Evolutionary conservation across 345 rosid species (phyloP).

Genomic region (Citrus sp.): DNA sequence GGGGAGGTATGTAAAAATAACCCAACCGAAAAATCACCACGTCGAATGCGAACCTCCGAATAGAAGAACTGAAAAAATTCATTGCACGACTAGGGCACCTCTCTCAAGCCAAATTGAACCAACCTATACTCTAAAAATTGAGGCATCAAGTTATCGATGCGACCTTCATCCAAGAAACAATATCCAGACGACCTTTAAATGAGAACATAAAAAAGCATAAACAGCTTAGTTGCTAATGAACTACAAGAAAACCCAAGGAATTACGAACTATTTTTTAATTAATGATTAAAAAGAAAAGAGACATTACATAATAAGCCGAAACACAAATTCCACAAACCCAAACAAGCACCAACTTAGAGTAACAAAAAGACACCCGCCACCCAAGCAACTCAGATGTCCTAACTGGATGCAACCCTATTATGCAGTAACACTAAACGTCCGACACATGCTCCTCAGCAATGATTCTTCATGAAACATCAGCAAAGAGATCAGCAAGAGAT

Average conservation of each 20-base stretch:
- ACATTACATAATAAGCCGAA: constrained; percentile 7
- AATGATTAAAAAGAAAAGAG: not conserved
- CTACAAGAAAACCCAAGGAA: constrained; percentile 20
- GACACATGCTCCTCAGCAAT: constrained; percentile 12
- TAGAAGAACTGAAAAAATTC: too few species aligned
- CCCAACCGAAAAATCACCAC: too few species aligned
- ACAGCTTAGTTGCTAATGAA: not conserved
- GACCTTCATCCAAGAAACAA: too few species aligned
- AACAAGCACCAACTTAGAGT: constrained; percentile 5
- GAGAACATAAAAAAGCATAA: not conserved
- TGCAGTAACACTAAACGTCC: constrained; percentile 15
- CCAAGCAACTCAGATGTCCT: not conserved
- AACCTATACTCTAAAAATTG: too few species aligned
- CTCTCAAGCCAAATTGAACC: too few species aligned
- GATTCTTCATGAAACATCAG: constrained; percentile 2
- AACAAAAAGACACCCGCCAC: not conserved
- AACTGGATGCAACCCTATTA: constrained; percentile 2
- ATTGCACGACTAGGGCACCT: too few species aligned
- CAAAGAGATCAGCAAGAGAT: constrained; percentile 4
- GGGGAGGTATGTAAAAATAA: too few species aligned
- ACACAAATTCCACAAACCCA: constrained; percentile 13
- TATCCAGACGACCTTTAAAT: not conserved
- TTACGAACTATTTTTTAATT: constrained; percentile 3
- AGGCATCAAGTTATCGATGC: too few species aligned
- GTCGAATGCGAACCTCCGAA: too few species aligned